Evolutionary conservation across 1,284 basidiomycete genomes (phyloP), one percentile per base, ranked within the genome.

Genomic region (Amylostereum areolatum): DNA sequence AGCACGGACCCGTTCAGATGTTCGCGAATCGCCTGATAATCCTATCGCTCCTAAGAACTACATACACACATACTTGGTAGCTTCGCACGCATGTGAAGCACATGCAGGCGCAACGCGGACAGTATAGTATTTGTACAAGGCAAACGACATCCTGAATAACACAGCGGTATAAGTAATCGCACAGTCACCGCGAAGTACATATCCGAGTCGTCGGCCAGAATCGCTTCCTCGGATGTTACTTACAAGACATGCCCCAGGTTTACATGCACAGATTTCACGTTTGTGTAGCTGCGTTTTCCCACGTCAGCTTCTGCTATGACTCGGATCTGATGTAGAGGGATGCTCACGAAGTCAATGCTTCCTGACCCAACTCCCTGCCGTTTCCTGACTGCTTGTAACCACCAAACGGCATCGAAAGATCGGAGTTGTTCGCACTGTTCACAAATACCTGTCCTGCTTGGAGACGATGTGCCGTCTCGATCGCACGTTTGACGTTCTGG

Each of bases 321-420:
- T 9, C n/a, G 34, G 24, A 47, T 44, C 30, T 18, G 30, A 9
- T 43, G 40, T 37, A 48, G 49, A 47, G 55, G 47, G 36, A 43
- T 11, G 72, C 81, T 52, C 57, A 86, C 81, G 81, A 78, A 47
- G 64, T 64, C 47, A 94, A 62, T 1, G 89, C 92, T 64, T 92
- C 89, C 62, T 92, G 81, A 43, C 92, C 92, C 37, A 90, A 70
- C 70, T 95, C 92, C 47, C 91, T 80, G 7, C 92, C 92, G 43
- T 92, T 83, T 49, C 90, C 90, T 8, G 77, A 80, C 62, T 87
- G 81, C 78, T 95, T 96, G 80, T 78, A 95, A 30, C 92, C 93
- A 54, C 93, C 92, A 66, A 95, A 95, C 1, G 91, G 88, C 36
- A 89, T 72, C 49, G 77, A 73, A 5, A 79, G 65, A 61, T 85